Percentiles rank a stretch among this genome's conserved stretches.
These are phyloP conservation scores for Thielaviopsis punctulata DNA, from an alignment of 2,329 filamentous ascomycete species.

Conservation along the genomic window DNA sequence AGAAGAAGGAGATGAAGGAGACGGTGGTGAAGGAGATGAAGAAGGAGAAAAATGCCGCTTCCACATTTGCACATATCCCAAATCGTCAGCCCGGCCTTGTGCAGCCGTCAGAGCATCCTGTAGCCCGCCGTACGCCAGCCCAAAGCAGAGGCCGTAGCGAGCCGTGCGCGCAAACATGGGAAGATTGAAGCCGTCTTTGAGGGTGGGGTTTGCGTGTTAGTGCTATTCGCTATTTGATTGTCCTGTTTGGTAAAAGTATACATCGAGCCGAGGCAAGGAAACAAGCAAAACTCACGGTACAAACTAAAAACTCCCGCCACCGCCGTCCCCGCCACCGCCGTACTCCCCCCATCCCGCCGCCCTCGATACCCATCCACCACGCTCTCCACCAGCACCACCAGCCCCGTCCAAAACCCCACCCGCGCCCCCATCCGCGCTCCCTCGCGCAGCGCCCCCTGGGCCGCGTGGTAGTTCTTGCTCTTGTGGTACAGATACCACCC, in stretches of 20 bases:
- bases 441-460: conserved; percentile 60
- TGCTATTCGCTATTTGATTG: neutral
- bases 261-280: neutral
- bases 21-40: neutral
- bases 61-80: conserved; percentile 50
- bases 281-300: conserved; percentile 44
- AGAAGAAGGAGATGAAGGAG: neutral
- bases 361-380: conserved; percentile 59
- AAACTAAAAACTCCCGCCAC: conserved; percentile 77
- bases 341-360: conserved; percentile 61
- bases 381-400: conserved; percentile 72
- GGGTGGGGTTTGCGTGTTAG: neutral
- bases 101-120: conserved; percentile 58
- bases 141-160: conserved; percentile 61
- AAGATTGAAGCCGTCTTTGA: conserved; percentile 58
- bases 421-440: conserved; percentile 57
- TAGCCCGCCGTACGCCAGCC: conserved; percentile 60
- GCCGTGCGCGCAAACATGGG: conserved; percentile 63
- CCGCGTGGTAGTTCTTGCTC: conserved; percentile 82
- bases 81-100: conserved; percentile 42
- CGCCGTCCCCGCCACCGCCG: conserved; percentile 64
- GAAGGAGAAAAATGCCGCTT: neutral
- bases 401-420: conserved; percentile 53
- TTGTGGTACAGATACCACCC: conserved; percentile 99
- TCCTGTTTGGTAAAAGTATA: neutral